Evolutionary conservation across 768 basidiomycete species (phyloP), one percentile per base, ranked within the genome.

Genomic region (Suillus lakei): DNA sequence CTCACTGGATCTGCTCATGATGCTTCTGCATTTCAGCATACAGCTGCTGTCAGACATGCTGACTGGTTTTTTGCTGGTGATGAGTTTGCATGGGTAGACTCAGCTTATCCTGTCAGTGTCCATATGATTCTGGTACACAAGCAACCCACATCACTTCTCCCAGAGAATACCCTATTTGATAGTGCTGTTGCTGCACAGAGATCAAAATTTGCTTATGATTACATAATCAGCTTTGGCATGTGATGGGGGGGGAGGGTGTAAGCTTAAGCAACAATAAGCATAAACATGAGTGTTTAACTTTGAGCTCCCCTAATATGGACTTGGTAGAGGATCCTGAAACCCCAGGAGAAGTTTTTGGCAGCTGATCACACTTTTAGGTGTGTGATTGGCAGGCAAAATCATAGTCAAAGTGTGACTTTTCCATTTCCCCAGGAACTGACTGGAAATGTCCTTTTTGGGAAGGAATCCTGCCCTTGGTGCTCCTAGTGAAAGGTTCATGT

Each of bases 1-100:
- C 54, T 72, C 9, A 77, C 77, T 4, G 78, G 78, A 4, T 76
- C 75, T 30, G 75, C 75, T 16, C 78, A 80, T 69, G 77, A 80
- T 68, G 71, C 78, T 0, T 56, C 68, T 12, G 78, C 77, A 3
- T 80, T 80, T 65, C 68, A 77, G 51, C 59, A 73, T 36, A 80
- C 77, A 5, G 63, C 67, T 44, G 77, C 75, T 1, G 54, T 43
- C 5, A 69, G 72, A 34, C 59, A 76, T 64, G 53, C 72, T 36
- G 59, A 70, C 13, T 67, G 59, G 44, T 65, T 72, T 38, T 79
- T 77, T 63, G 26, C 73, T 1, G 72, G 70, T 8, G 68, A 77
- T 21, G 78, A 78, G 61, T 68, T 68, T 65, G 60, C 60, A 10
- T 68, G 67, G 64, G 36, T 38, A 7, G 10, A 38, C 36, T 38